These are phyloP conservation scores for Xylariaceae sp. DNA, from an alignment of 2,329 filamentous ascomycete species.

Conservation along the genomic window DNA sequence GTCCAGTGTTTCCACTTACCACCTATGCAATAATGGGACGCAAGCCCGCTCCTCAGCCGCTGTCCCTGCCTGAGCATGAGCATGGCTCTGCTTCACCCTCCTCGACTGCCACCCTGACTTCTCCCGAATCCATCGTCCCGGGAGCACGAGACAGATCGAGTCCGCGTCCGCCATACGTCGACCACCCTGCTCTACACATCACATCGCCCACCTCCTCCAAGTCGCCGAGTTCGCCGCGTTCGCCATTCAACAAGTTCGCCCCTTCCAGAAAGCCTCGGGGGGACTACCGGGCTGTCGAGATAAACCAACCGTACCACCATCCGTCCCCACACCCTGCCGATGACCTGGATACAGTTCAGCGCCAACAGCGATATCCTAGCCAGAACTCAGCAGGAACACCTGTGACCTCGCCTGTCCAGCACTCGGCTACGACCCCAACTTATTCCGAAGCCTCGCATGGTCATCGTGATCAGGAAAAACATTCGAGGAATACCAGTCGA, in stretches of 20 bases:
- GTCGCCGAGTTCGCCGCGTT: constrained; percentile 25
- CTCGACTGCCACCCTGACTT: constrained; percentile 12
- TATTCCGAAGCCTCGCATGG: constrained; percentile 7
- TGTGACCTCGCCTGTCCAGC: constrained; percentile 14
- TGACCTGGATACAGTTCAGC: constrained; percentile 20
- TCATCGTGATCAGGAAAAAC: constrained; percentile 25
- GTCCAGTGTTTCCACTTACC: background rate
- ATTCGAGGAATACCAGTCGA: constrained; percentile 27
- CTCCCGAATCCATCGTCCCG: constrained; percentile 17
- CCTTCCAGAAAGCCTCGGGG: constrained; percentile 19
- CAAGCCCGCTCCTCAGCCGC: constrained; percentile 55
- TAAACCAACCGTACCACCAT: constrained; percentile 5
- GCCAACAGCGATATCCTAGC: constrained; percentile 13
- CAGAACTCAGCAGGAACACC: constrained; percentile 15
- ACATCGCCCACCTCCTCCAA: constrained; percentile 21
- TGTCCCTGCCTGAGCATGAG: constrained; percentile 36
- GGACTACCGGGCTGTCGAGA: constrained; percentile 8
- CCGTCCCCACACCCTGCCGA: constrained; percentile 19
- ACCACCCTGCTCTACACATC: constrained; percentile 20
- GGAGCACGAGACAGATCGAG: constrained; percentile 19
- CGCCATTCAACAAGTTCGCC: constrained; percentile 28
- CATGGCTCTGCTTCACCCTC: background rate
- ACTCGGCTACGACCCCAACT: constrained; percentile 15
- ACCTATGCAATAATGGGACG: constrained; percentile 44
- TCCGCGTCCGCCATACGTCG: constrained; percentile 17